Evolutionary conservation across 2,329 filamentous ascomycete species (phyloP).

Genomic region (Verticillium longisporum): DNA sequence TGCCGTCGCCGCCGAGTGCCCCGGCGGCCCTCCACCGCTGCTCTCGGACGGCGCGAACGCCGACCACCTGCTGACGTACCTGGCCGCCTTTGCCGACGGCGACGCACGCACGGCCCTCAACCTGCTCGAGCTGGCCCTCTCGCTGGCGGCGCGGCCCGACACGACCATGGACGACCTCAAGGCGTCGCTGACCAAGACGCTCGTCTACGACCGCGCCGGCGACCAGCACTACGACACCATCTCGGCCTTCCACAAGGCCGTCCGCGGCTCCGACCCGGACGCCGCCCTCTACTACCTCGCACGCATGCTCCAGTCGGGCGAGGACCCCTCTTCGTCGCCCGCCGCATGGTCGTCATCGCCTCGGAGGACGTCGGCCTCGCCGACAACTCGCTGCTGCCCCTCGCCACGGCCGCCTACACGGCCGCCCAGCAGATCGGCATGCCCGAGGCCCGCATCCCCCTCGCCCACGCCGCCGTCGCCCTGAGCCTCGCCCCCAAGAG

Average conservation of each 20-base stretch:
- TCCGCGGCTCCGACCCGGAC: conserved; percentile 80
- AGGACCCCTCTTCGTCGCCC: conserved; percentile 91
- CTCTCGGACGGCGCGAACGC: conserved; percentile 63
- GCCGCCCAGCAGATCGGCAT: conserved; percentile 91
- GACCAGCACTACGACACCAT: conserved; percentile 98
- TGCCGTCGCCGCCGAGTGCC: conserved; percentile 60
- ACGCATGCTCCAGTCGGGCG: conserved; percentile 90
- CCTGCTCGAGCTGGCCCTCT: conserved; percentile 81
- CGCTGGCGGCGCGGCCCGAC: conserved; percentile 54
- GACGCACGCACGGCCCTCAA: conserved; percentile 92
- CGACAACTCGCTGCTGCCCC: conserved; percentile 72
- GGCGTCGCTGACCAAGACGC: conserved; percentile 75
- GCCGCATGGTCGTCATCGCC: conserved; percentile 89
- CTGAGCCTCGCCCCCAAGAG: conserved; percentile 78
- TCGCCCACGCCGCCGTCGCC: conserved; percentile 81
- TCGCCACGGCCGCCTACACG: conserved; percentile 80
- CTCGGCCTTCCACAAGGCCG: conserved; percentile 92
- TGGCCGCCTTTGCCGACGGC: conserved; percentile 82
- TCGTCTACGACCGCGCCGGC: conserved; percentile 90
- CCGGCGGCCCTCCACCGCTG: conserved; percentile 39
- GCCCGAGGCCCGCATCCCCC: conserved; percentile 87
- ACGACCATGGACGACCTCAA: conserved; percentile 76
- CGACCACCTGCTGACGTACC: conserved; percentile 69
- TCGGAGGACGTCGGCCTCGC: conserved; percentile 91
- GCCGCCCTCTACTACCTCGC: conserved; percentile 91